Conservation (phyloP, 495 filamentous ascomycete genomes). For the Clavariopsis aquatica region DNA sequence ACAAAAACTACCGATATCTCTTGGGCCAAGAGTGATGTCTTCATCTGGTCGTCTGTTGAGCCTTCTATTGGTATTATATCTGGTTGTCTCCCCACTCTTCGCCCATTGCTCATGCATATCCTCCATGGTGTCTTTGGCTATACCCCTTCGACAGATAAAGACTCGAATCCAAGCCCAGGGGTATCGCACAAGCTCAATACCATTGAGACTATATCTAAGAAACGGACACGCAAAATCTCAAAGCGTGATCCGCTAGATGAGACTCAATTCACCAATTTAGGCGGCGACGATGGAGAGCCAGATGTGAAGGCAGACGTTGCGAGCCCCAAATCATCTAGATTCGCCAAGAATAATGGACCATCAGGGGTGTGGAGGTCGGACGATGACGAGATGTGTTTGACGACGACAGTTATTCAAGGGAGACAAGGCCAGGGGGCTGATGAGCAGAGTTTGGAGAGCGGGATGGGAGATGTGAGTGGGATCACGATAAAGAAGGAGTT, state of each 20-base stretch:
- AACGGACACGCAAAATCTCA: conserved; percentile 6
- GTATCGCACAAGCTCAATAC: background rate
- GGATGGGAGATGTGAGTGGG: background rate
- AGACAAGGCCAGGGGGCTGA: background rate
- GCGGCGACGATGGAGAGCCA: background rate
- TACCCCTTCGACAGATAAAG: background rate
- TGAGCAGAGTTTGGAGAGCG: background rate
- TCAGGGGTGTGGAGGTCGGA: background rate
- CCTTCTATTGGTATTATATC: conserved; percentile 18
- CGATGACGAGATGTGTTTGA: conserved; percentile 1
- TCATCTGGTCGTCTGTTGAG: conserved; percentile 18
- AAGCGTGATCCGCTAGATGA: conserved; percentile 7
- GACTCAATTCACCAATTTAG: conserved; percentile 10
- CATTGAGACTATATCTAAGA: conserved; percentile 16
- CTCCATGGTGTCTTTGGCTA: background rate
- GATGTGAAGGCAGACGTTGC: background rate
- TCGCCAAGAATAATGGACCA: background rate
- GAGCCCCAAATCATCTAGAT: background rate
- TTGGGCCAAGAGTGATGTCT: conserved; percentile 17
- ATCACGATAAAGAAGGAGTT: background rate
- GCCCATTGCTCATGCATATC: conserved; percentile 3
- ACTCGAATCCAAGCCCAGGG: background rate
- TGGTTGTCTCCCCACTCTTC: conserved; percentile 16
- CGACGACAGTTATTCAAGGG: background rate
- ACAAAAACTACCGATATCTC: conserved; percentile 13